Evolutionary conservation across 805 yeast genomes (phyloP).

Genomic region (Schwanniomyces pseudopolymorphus): DNA sequence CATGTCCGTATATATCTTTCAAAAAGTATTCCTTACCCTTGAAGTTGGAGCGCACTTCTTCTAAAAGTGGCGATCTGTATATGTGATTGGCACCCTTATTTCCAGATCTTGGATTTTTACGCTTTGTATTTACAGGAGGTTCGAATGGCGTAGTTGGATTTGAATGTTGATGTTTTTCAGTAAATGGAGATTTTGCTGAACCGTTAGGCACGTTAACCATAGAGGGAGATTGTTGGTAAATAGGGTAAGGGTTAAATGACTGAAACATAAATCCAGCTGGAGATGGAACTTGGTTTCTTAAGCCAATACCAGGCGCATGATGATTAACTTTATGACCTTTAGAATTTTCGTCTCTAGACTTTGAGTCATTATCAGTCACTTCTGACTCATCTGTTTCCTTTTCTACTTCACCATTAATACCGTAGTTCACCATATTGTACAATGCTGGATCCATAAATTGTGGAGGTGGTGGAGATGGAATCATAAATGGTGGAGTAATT

Average conservation of each 20-base stretch:
- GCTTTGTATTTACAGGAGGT: constrained; percentile 4
- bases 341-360: background rate
- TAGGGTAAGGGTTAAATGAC: constrained; percentile 49
- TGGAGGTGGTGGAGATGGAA: constrained; percentile 30
- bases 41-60: constrained; percentile 73
- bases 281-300: constrained; percentile 31
- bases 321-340: constrained; percentile 4
- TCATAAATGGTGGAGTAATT: constrained; percentile 38
- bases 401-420: constrained; percentile 2
- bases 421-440: constrained; percentile 31
- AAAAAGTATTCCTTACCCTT: constrained; percentile 60
- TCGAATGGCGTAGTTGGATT: constrained; percentile 14
- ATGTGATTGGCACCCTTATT: constrained; percentile 45
- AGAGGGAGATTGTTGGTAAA: constrained; percentile 29
- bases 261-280: constrained; percentile 48
- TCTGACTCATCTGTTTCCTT: constrained; percentile 6
- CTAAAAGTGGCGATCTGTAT: constrained; percentile 75
- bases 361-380: constrained; percentile 2
- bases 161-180: constrained; percentile 2
- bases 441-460: constrained; percentile 38
- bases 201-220: constrained; percentile 1
- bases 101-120: constrained; percentile 14
- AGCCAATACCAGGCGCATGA: constrained; percentile 29
- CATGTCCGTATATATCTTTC: constrained; percentile 80
- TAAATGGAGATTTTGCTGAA: constrained; percentile 9